Evolutionary conservation across 805 yeast species (phyloP), one percentile per base, ranked within the genome.

Genomic region (Suhomyces kilbournensis): DNA sequence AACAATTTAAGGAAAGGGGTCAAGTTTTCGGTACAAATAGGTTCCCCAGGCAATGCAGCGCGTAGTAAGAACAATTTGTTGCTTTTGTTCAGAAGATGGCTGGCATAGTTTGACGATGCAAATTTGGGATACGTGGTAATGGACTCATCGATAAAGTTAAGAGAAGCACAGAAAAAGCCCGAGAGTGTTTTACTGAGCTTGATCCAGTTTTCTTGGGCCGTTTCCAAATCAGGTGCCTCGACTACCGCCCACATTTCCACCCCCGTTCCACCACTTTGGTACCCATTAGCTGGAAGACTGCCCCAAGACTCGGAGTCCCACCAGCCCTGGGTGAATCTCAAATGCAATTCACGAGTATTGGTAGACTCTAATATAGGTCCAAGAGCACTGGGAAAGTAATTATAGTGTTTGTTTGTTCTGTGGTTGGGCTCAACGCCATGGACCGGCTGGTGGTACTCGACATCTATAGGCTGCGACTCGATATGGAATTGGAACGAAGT

Each of bases 251-350:
- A 91, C 8, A 94, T 62, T 68, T 94, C 99, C 14, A 93, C 96
- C 46, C 99, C 99, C 2, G 93, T 87, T 2, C 98, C 98, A 28
- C 99, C 99, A 49, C 91, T 78, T 51, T 71, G 71, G 10, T 68
- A 63, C 0, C 99, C 99, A 57, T 82, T 71, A 45, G 72, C 70
- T 0, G 97, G 97, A 40, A 90, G 75, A 45, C 76, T 71, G 0
- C 98, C 98, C 96, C 97, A 94, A 7, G 78, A 73, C 53, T 86
- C 89, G 0, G 92, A 74, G 63, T 94, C 97, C 93, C 97, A 94
- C 84, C 91, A 88, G 0, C 99, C 99, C 67, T 90, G 96, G 1
- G 96, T 81, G 64, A 94, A 94, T 50, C 97, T 73, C 54, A 94
- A 71, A 66, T 90, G 96, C 44, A 94, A 73, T 61, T 89, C 92